Conservation (phyloP, 2,329 filamentous ascomycete genomes). For the Phoma sp. region DNA sequence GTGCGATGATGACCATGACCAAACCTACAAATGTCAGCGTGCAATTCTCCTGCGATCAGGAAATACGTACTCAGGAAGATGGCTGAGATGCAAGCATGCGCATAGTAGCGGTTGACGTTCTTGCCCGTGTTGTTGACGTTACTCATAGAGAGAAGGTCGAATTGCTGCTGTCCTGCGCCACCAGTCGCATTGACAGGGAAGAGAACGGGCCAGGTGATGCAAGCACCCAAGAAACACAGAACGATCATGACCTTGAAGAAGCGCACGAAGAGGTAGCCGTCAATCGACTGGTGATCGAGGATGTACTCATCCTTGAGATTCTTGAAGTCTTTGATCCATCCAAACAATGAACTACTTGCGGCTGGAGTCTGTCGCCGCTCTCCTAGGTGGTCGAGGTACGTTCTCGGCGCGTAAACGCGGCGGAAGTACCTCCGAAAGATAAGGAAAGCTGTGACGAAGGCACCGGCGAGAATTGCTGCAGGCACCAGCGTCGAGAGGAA, state of each 20-base stretch:
- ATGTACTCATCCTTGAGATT: conserved; percentile 53
- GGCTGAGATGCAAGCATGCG: conserved; percentile 51
- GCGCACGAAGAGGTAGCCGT: conserved; percentile 56
- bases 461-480: conserved; percentile 32
- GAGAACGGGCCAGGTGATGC: conserved; percentile 55
- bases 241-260: conserved; percentile 54
- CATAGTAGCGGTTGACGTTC: conserved; percentile 50
- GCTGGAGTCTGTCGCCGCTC: conserved; percentile 55
- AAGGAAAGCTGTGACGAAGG: conserved; percentile 49
- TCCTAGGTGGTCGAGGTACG: conserved; percentile 53
- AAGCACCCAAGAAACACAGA: conserved; percentile 51
- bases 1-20: conserved; percentile 53
- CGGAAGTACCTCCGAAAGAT: conserved; percentile 52
- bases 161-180: conserved; percentile 43
- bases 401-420: conserved; percentile 53
- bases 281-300: conserved; percentile 56
- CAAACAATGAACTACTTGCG: conserved; percentile 53
- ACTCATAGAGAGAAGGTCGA: conserved; percentile 49
- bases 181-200: conserved; percentile 56
- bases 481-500: conserved; percentile 45
- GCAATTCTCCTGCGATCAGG: neutral
- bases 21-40: conserved; percentile 30
- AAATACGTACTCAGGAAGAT: conserved; percentile 47
- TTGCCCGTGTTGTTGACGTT: conserved; percentile 42
- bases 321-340: conserved; percentile 59